phyloP scores from a whole-genome alignment of 495 filamentous ascomycete species.

The Hyphodiscus hymeniophilus region DNA sequence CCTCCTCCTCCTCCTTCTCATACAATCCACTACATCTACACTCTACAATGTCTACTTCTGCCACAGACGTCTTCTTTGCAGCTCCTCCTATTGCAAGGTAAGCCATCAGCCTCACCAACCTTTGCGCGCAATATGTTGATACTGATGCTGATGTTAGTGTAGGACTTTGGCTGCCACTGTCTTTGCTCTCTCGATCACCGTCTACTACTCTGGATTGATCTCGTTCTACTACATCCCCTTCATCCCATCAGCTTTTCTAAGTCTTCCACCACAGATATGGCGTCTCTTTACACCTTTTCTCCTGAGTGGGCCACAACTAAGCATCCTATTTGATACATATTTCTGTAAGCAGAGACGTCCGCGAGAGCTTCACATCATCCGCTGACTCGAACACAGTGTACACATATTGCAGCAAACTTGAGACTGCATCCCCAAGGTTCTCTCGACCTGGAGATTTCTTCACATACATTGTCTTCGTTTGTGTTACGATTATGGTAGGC shows the following conservation, averaged over 20 bases:
- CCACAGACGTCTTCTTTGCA: slow-evolving; percentile 22
- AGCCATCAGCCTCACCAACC: too few relatives aligned
- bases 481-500: slow-evolving; percentile 54
- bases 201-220: slow-evolving; percentile 35
- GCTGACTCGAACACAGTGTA: slow-evolving; percentile 40
- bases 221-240: slow-evolving; percentile 48
- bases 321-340: slow-evolving; percentile 75
- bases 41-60: slow-evolving; percentile 17
- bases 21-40: slow-evolving; percentile 2
- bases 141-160: slow-evolving; percentile 23
- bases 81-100: slow-evolving; percentile 25
- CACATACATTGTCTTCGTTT: slow-evolving; percentile 56
- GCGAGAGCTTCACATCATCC: not conserved
- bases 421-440: slow-evolving; percentile 52
- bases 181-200: slow-evolving; percentile 18
- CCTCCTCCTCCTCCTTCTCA: too few relatives aligned
- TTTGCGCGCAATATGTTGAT: not conserved
- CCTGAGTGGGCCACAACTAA: slow-evolving; percentile 52
- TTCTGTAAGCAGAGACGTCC: slow-evolving; percentile 46
- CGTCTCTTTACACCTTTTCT: slow-evolving; percentile 64
- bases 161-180: slow-evolving; percentile 21
- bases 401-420: slow-evolving; percentile 55
- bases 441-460: slow-evolving; percentile 59
- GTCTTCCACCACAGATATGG: slow-evolving; percentile 62
- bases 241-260: slow-evolving; percentile 44